A percentile compares a stretch with the other conserved stretches of the same genome.
Conservation (phyloP, 2,329 filamentous ascomycete genomes). For the Cytospora chrysosperma region DNA sequence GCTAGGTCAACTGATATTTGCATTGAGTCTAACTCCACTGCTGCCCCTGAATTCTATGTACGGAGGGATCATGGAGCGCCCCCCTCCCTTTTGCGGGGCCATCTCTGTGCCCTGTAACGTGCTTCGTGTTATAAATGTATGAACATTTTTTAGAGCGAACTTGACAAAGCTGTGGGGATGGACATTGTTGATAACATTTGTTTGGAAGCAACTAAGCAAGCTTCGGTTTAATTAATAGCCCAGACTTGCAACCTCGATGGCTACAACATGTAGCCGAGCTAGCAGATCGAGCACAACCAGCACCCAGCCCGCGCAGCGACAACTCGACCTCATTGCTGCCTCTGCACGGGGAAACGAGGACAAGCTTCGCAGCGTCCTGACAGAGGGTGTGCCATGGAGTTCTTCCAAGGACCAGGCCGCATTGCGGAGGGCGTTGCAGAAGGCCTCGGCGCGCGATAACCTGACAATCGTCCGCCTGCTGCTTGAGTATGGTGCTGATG, state of each 20-base stretch:
- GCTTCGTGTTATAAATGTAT: background rate
- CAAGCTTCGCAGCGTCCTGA: conserved; percentile 37
- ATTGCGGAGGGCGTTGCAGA: conserved; percentile 40
- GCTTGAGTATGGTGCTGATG: conserved; percentile 38
- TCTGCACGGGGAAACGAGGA: conserved; percentile 39
- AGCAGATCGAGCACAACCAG: conserved; percentile 35
- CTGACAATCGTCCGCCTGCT: conserved; percentile 39
- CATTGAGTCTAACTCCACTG: background rate
- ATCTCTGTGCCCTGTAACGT: background rate
- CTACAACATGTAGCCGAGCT: conserved; percentile 11
- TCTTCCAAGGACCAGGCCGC: conserved; percentile 36
- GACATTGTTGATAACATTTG: background rate
- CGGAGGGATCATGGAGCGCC: background rate
- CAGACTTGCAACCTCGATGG: background rate
- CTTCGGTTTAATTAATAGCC: background rate
- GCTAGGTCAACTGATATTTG: background rate
- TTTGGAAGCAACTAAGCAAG: background rate
- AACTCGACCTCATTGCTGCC: conserved; percentile 39
- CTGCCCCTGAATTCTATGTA: background rate
- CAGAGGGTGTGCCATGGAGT: conserved; percentile 37
- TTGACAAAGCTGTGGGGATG: background rate
- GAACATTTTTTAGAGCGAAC: background rate
- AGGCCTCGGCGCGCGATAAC: conserved; percentile 38
- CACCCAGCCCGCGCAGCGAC: conserved; percentile 38
- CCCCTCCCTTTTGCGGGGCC: background rate